Conservation (phyloP, 176 grass and related monocot genomes). For the Oryza glumipatula region DNA sequence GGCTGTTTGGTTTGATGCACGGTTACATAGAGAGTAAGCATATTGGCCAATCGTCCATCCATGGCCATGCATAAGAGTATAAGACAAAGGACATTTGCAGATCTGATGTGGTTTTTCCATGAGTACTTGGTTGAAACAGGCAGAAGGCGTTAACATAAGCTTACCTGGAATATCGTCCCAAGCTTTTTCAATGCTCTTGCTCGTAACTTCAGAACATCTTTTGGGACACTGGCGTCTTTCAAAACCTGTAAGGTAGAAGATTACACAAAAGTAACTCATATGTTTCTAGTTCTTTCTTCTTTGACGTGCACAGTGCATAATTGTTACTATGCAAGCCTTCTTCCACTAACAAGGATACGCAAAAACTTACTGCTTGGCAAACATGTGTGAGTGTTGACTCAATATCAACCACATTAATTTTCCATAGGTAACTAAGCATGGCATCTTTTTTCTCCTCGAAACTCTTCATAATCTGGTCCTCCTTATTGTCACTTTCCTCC, state of each 20-base stretch:
- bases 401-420: constrained; percentile 99
- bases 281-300: not conserved
- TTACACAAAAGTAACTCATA: not conserved
- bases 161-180: constrained; percentile 92
- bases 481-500: constrained; percentile 63
- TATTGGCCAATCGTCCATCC: too few relatives aligned
- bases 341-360: not conserved
- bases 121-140: not conserved
- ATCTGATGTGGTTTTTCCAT: not conserved
- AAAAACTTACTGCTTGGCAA: constrained; percentile 74
- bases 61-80: not conserved
- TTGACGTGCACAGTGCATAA: not conserved
- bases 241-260: constrained; percentile 67
- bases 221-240: constrained; percentile 73
- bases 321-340: not conserved
- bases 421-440: constrained; percentile 91
- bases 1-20: not conserved
- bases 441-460: constrained; percentile 93
- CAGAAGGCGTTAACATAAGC: constrained; percentile 21
- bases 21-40: not conserved
- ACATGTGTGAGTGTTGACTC: constrained; percentile 82
- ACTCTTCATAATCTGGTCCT: constrained; percentile 62
- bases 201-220: constrained; percentile 78
- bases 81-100: not conserved
- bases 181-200: constrained; percentile 88